phyloP scores from a whole-genome alignment of 768 basidiomycete species.

The Pholiota molesta region DNA sequence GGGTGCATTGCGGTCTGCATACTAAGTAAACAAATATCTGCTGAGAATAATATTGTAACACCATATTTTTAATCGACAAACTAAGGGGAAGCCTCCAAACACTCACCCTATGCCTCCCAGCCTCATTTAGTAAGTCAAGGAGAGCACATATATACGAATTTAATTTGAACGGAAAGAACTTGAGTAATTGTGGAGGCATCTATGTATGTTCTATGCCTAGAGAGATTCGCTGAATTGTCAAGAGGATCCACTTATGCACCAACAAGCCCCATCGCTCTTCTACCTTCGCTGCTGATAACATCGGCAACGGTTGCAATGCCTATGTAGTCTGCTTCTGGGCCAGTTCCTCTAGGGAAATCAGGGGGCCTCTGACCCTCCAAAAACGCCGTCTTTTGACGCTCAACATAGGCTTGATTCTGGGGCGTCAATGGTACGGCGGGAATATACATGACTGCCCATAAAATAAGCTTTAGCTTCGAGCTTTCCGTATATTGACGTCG shows the following conservation, averaged over 20 bases:
- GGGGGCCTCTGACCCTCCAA: constrained; percentile 63
- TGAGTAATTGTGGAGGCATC: no score
- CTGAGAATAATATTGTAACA: no score
- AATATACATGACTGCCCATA: constrained; percentile 70
- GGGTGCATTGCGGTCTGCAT: no score
- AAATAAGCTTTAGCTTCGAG: constrained; percentile 7
- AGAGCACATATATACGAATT: no score
- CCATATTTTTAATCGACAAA: no score
- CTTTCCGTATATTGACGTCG: background rate
- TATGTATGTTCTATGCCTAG: no score
- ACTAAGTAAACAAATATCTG: no score
- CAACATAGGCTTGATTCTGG: constrained; percentile 61
- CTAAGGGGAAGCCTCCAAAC: no score
- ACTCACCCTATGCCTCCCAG: no score
- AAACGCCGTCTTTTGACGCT: constrained; percentile 65
- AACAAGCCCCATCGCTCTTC: constrained; percentile 43
- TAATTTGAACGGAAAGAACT: no score
- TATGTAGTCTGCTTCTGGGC: constrained; percentile 35
- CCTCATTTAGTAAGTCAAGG: no score
- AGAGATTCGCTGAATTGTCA: no score
- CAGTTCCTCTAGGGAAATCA: constrained; percentile 59
- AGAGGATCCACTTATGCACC: background rate
- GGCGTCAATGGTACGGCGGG: constrained; percentile 70
- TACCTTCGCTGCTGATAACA: constrained; percentile 36
- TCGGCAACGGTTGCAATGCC: constrained; percentile 40